These are phyloP conservation scores for Cytospora paraplurivora DNA, from an alignment of 2,329 filamentous ascomycete species.

Conservation along the genomic window DNA sequence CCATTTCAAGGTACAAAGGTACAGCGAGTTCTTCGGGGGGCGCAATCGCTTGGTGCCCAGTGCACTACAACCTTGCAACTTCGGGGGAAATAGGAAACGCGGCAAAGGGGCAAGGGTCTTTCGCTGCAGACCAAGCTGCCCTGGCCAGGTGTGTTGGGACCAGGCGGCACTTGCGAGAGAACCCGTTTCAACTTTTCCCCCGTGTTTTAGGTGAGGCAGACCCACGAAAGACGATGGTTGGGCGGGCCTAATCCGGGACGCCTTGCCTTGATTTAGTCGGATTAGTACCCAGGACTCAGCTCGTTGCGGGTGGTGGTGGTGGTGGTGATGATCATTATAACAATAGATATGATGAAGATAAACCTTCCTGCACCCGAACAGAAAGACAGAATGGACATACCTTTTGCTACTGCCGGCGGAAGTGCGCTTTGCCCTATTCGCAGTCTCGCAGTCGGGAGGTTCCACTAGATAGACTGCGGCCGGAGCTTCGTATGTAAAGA, in stretches of 20 bases:
- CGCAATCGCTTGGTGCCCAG: not conserved
- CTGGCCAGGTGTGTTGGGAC: constrained; percentile 6
- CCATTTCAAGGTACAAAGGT: constrained; percentile 15
- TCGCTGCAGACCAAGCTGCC: constrained; percentile 4
- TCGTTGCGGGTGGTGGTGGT: not conserved
- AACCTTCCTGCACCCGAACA: not conserved
- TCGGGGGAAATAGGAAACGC: constrained; percentile 20
- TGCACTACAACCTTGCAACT: constrained; percentile 3
- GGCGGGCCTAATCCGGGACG: too few relatives aligned
- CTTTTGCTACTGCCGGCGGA: not conserved
- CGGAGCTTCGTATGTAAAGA: too few relatives aligned
- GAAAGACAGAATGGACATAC: not conserved
- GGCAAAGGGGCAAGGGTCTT: constrained; percentile 19
- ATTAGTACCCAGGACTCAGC: not conserved
- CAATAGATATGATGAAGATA: not conserved
- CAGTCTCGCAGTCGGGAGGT: too few relatives aligned
- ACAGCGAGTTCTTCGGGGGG: constrained; percentile 11
- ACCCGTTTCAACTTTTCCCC: constrained; percentile 8
- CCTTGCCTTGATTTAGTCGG: not conserved
- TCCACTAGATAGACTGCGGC: too few relatives aligned
- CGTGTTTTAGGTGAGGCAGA: not conserved
- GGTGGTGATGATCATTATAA: not conserved
- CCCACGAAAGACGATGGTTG: not conserved
- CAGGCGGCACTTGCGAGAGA: constrained; percentile 20
- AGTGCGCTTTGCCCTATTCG: not conserved